Evolutionary conservation across 495 filamentous ascomycete species (phyloP), one percentile per base, ranked within the genome.

Genomic region (Umbilicaria muhlenbergii): DNA sequence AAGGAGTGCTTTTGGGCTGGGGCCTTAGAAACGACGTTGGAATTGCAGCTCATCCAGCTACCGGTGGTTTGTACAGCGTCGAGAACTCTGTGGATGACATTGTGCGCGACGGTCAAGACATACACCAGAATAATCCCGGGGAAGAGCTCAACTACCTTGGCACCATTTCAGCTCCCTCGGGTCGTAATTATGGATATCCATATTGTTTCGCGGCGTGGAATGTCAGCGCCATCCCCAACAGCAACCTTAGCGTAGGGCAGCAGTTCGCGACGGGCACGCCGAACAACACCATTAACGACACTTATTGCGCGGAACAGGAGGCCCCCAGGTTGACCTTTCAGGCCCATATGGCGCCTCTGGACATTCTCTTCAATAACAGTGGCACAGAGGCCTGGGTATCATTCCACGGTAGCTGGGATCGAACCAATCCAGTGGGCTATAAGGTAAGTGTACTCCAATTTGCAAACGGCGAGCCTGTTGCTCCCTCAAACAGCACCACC

Each of bases 81-180:
- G 82, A 87, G 55, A 87, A 86, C 52, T 77, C 70, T 24, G 77
- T 71, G 3, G 81, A 86, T 51, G 41, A 80, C 6, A 63, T 84
- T n/a, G 49, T 42, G 8, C 67, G 81, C 11, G 51, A 69, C 48
- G 68, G 67, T 0, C 45, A 58, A 15, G 78, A 84, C 47, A 70
- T 84, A 32, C 78, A 83, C 51, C 52, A 71, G 34, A 66, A 83
- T 34, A 86, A 86, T 49, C 82, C 82, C 0, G 79, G 75, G 11
- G 82, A 86, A 54, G 79, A 86, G 50, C 57, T 86, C 46, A 87
- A 86, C 54, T 82, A 67, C 58, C 75, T 79, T 12, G 82, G 56
- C 1, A 64, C 72, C 0, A 14, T 49, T 14, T 62, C 54, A 15
- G 44, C 55, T 1, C 46, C 54, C 15, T 65, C 67, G 46, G 68